Percentiles rank a stretch among this genome's conserved stretches.
Conservation (phyloP, 139 green algal species). For the Chlamydomonas schloesseri region DNA sequence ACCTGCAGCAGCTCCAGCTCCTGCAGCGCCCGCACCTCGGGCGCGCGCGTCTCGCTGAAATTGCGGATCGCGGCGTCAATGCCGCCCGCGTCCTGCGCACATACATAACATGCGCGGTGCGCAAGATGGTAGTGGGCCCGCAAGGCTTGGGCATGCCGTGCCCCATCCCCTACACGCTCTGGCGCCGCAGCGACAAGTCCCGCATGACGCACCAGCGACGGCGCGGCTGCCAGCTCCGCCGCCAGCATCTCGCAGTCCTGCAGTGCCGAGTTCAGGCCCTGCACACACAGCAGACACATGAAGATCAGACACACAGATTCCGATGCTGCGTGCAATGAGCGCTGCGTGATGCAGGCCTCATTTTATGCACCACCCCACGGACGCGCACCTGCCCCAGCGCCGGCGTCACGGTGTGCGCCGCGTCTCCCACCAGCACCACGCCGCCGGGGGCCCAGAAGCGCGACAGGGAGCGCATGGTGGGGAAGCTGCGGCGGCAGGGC, state of each 20-base stretch:
- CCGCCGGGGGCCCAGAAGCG: conserved; percentile 24
- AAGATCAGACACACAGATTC: too few relatives aligned
- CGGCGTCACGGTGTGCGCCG: conserved; percentile 32
- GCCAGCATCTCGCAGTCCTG: conserved; percentile 40
- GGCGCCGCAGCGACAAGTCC: too few relatives aligned
- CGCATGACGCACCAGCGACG: not conserved
- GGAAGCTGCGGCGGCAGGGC: not conserved
- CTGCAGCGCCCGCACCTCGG: conserved; percentile 30
- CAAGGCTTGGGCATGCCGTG: too few relatives aligned
- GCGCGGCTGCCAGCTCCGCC: not conserved
- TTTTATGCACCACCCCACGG: too few relatives aligned
- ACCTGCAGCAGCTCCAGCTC: conserved; percentile 48
- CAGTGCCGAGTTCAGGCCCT: conserved; percentile 35
- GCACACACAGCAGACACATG: too few relatives aligned
- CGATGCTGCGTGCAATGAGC: too few relatives aligned
- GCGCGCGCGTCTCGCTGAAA: conserved; percentile 18
- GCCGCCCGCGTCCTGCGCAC: not conserved
- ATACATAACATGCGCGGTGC: too few relatives aligned
- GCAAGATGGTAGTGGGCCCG: too few relatives aligned
- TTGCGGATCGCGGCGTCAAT: conserved; percentile 12
- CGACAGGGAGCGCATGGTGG: conserved; percentile 27
- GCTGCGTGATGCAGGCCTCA: too few relatives aligned
- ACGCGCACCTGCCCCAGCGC: conserved; percentile 4
- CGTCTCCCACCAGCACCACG: conserved; percentile 26
- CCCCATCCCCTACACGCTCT: too few relatives aligned